A percentile compares a stretch with the other conserved stretches of the same genome.
Evolutionary conservation across 768 basidiomycete species (phyloP).

Genomic region (Russula vinacea): DNA sequence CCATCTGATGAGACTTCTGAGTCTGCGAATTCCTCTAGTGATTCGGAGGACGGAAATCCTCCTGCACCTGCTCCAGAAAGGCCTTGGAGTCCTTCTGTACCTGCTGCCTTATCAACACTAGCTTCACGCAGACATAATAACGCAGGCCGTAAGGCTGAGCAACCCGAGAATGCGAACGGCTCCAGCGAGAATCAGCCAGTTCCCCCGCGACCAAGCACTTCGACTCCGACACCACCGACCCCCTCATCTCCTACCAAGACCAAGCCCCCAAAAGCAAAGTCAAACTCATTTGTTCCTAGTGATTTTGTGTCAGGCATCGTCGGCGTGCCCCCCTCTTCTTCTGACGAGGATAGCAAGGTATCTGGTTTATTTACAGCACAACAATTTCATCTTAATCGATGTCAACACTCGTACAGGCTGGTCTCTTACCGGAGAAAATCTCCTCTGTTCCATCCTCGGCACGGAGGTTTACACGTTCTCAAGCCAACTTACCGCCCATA

Average conservation of each 20-base stretch:
- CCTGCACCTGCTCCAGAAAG: conserved; percentile 11
- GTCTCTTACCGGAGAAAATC: not conserved
- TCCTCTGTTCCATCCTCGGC: not conserved
- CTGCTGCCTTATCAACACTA: conserved; percentile 21
- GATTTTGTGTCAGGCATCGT: conserved; percentile 49
- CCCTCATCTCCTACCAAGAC: conserved; percentile 1
- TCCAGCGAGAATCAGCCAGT: not conserved
- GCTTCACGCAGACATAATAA: conserved; percentile 15
- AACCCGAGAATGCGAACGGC: conserved; percentile 1
- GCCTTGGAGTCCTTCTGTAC: conserved; percentile 28
- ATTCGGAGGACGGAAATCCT: conserved; percentile 9
- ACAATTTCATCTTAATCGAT: not conserved
- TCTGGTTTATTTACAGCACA: not conserved
- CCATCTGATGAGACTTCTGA: conserved; percentile 19
- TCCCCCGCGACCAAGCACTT: conserved; percentile 11
- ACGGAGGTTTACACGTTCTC: not conserved
- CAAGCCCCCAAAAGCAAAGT: not conserved
- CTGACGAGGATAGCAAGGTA: conserved; percentile 15
- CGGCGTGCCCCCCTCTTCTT: conserved; percentile 32
- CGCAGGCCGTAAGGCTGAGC: conserved; percentile 2
- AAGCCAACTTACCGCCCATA: not conserved
- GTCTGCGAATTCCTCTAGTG: conserved; percentile 3
- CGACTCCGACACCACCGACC: conserved; percentile 27
- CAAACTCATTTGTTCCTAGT: conserved; percentile 49
- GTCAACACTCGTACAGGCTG: not conserved